A percentile compares a stretch with the other conserved stretches of the same genome.
These are phyloP conservation scores for Populus alba DNA, from an alignment of 345 rosid species.

Conservation along the genomic window DNA sequence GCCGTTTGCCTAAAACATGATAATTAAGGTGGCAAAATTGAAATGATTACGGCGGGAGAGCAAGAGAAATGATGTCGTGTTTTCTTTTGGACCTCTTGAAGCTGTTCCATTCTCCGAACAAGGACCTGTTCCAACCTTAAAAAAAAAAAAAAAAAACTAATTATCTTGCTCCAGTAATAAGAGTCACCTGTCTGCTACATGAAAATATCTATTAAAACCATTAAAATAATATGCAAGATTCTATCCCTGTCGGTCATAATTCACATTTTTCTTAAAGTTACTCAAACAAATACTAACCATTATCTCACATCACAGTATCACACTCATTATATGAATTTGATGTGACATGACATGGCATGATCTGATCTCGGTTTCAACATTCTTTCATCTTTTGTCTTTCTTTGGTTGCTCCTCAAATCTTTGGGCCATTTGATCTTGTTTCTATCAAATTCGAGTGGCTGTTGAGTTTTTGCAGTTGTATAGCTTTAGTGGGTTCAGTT, in stretches of 20 bases:
- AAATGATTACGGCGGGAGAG: constrained; percentile 43
- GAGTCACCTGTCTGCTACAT: not conserved
- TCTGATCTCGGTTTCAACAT: constrained; percentile 9
- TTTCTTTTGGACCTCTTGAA: not conserved
- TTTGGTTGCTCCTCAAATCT: not conserved
- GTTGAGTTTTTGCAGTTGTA: not conserved
- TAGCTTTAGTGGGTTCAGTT: not conserved
- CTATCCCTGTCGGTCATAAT: constrained; percentile 19
- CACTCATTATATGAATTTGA: not conserved
- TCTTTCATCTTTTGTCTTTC: not conserved
- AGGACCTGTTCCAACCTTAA: constrained; percentile 10
- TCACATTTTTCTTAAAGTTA: not conserved
- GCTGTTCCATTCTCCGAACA: constrained; percentile 24
- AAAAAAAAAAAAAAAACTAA: constrained; percentile 12
- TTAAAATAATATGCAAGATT: constrained; percentile 25
- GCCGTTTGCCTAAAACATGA: constrained; percentile 1
- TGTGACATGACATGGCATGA: not conserved
- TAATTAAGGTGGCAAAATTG: constrained; percentile 11
- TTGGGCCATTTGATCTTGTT: not conserved
- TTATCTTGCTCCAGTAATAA: not conserved
- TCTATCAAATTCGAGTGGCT: not conserved
- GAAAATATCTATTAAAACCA: not conserved
- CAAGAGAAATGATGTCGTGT: constrained; percentile 21
- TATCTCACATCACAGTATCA: not conserved
- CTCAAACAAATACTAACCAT: not conserved